Evolutionary conservation across 495 filamentous ascomycete species (phyloP), one percentile per base, ranked within the genome.

Genomic region (Aspergillus panamensis): DNA sequence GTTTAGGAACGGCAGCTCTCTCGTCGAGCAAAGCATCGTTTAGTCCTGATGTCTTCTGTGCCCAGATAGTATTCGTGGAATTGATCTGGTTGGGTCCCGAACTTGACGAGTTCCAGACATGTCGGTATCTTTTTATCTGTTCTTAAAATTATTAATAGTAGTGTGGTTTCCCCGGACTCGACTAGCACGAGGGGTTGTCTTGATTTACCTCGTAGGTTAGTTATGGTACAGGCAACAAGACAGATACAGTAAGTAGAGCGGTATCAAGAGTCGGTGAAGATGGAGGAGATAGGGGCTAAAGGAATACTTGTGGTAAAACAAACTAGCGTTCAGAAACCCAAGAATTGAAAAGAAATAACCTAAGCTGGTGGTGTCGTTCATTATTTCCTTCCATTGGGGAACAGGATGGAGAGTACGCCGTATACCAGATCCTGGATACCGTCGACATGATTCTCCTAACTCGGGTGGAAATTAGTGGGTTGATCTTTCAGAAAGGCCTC

Each of bases 331-430:
- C 8, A 10, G 35, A n/a, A 39, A n/a, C 35, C 35, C 35, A 39
- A 39, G 35, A 39, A 39, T 13, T 39, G 35, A n/a, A 39, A 39
- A 39, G 10, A 3, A n/a, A n/a, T 13, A 39, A 39, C 13, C 47
- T 16, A 48, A 48, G 47, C 8, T 49, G 47, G 19, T 49, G 47
- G 20, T 49, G 42, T 16, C 29, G 25, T 53, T 29, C 37, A 39
- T 30, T 29, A 48, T 50, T 57, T 53, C 50, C 51, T 49, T 30
- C 55, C 45, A 48, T 16, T 39, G 49, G 43, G 47, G 58, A 33
- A 62, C 62, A 66, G 64, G 62, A 66, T 66, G 64, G 31, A 63
- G 60, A 61, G 58, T 66, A 66, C 64, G 43, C 58, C 61, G 64
- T 66, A 66, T 56, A 66, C 61, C 53, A 60, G 53, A 66, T 66